These are phyloP conservation scores for Omphalotus guepiniiformis DNA, from an alignment of 768 basidiomycete genomes.

Conservation along the genomic window DNA sequence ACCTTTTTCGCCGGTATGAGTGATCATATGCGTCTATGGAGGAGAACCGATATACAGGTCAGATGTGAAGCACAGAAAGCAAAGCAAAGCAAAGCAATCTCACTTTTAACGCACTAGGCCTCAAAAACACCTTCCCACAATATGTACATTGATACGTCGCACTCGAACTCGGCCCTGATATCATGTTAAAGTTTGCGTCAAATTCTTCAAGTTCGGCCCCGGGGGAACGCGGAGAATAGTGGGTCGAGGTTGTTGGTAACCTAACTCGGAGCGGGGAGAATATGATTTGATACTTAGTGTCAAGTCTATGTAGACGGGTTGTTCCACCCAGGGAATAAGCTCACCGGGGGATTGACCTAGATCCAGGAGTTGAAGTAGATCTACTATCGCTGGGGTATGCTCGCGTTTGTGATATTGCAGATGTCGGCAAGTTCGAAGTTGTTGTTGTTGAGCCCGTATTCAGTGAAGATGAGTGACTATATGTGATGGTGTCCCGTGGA, in stretches of 20 bases:
- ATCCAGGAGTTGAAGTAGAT: no score
- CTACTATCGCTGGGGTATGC: no score
- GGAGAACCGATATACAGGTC: not conserved
- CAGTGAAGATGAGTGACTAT: no score
- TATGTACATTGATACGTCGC: conserved; percentile 6
- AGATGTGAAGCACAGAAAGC: not conserved
- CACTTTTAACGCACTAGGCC: conserved; percentile 8
- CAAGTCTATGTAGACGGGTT: not conserved
- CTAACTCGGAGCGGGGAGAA: not conserved
- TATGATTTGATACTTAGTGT: not conserved
- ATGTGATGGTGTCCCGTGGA: no score
- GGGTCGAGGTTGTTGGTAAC: not conserved
- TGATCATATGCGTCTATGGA: conserved; percentile 5
- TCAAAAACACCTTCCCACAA: conserved; percentile 7
- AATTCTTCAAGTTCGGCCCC: no score
- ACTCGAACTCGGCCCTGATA: not conserved
- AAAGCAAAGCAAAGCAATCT: not conserved
- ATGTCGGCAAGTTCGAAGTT: no score
- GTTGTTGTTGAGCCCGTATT: no score
- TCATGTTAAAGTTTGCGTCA: not conserved
- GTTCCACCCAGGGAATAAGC: no score
- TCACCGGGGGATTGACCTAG: no score
- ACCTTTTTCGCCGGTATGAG: conserved; percentile 9
- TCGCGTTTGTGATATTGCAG: no score
- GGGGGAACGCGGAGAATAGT: not conserved